phyloP scores from a whole-genome alignment of 1,284 basidiomycete species.

The Papiliotrema fonsecae region DNA sequence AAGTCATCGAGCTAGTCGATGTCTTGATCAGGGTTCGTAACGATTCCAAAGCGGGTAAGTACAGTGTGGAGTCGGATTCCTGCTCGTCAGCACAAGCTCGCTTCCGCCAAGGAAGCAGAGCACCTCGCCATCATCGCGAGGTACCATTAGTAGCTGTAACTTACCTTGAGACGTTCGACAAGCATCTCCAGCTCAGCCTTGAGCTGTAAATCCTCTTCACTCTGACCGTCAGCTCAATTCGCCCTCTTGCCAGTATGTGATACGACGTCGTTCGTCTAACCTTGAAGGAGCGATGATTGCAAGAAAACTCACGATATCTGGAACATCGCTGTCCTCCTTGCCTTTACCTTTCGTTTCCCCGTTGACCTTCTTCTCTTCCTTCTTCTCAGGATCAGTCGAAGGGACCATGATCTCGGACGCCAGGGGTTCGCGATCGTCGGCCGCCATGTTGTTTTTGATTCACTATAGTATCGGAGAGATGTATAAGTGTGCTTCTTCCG shows the following conservation, averaged over 20 bases:
- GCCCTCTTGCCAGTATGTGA: background rate
- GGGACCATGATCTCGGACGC: constrained; percentile 45
- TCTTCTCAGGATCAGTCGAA: constrained; percentile 49
- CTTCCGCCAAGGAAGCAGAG: background rate
- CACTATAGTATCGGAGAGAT: too few species aligned
- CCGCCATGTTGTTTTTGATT: background rate
- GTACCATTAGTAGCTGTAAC: constrained; percentile 10
- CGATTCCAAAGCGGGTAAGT: constrained; percentile 88
- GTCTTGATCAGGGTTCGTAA: constrained; percentile 91
- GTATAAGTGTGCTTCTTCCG: too few species aligned
- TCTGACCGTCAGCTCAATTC: constrained; percentile 52
- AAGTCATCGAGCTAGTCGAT: constrained; percentile 99
- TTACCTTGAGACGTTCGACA: constrained; percentile 84
- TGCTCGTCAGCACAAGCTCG: constrained; percentile 38
- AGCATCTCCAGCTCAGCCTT: constrained; percentile 97
- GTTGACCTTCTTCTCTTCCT: constrained; percentile 48
- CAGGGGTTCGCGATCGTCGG: constrained; percentile 22
- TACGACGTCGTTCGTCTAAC: too few species aligned
- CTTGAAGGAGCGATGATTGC: too few species aligned
- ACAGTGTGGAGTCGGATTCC: constrained; percentile 82
- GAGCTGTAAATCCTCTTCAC: constrained; percentile 91
- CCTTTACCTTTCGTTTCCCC: constrained; percentile 41
- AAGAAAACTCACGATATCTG: constrained; percentile 68
- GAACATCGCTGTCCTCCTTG: constrained; percentile 55
- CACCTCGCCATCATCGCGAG: background rate